These are phyloP conservation scores for Vigna reflexopilosa DNA, from an alignment of 306 rosid genomes.

Conservation along the genomic window DNA sequence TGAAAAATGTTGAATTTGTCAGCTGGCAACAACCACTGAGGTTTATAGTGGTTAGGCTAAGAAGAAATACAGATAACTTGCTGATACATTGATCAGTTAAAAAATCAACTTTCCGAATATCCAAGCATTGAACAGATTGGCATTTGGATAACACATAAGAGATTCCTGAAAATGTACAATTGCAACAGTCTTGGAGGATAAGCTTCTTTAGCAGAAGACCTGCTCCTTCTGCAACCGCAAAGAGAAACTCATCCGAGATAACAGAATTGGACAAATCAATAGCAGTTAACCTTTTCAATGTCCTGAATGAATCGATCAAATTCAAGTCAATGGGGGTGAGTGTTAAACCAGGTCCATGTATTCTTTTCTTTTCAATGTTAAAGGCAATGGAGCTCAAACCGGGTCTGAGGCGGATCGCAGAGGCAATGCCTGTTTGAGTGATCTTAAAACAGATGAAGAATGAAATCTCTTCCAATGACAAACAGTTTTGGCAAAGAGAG, in stretches of 20 bases:
- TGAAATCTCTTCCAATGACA: constrained; percentile 56
- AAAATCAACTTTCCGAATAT: constrained; percentile 56
- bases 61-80: constrained; percentile 59
- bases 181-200: constrained; percentile 54
- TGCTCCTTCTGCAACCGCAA: constrained; percentile 57
- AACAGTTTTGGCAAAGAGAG: constrained; percentile 55
- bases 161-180: constrained; percentile 62
- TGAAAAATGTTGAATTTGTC: constrained; percentile 62
- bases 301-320: constrained; percentile 47
- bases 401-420: constrained; percentile 50
- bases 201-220: constrained; percentile 60
- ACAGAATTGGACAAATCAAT: constrained; percentile 56
- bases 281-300: constrained; percentile 48
- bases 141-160: constrained; percentile 53
- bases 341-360: constrained; percentile 49
- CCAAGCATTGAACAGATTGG: constrained; percentile 57
- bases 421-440: constrained; percentile 62
- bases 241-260: constrained; percentile 69
- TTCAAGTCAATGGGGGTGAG: constrained; percentile 31
- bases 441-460: constrained; percentile 55
- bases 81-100: constrained; percentile 60
- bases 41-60: constrained; percentile 57
- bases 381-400: constrained; percentile 57
- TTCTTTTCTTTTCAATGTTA: constrained; percentile 47
- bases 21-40: constrained; percentile 56